phyloP scores from a whole-genome alignment of 371 early-diverging fungal species.

The Entomophthora muscae region DNA sequence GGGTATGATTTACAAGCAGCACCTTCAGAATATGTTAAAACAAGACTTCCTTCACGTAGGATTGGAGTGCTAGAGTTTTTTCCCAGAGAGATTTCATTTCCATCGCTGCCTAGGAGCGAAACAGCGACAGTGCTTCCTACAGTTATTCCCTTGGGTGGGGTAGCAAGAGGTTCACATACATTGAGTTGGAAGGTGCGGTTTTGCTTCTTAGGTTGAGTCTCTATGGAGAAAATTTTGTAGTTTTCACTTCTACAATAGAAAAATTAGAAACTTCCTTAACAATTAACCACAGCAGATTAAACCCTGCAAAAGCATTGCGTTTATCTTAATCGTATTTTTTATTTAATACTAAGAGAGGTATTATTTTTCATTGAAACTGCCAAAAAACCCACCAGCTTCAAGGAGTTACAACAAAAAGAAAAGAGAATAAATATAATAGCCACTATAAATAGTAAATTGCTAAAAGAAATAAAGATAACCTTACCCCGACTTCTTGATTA shows the following conservation, averaged over 20 bases:
- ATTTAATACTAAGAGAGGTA: not conserved
- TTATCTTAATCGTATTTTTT: too few relatives aligned
- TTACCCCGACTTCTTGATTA: not conserved
- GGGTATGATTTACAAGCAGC: not conserved
- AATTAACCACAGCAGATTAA: not conserved
- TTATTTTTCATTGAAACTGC: not conserved
- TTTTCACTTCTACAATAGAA: not conserved
- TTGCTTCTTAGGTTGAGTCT: not conserved
- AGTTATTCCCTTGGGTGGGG: not conserved
- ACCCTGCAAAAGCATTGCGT: too few relatives aligned
- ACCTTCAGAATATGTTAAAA: not conserved
- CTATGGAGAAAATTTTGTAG: not conserved
- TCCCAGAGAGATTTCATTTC: not conserved
- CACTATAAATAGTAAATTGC: not conserved
- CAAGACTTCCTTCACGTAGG: not conserved
- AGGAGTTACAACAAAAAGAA: not conserved
- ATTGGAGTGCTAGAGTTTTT: not conserved
- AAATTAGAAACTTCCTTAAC: not conserved
- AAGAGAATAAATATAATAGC: not conserved
- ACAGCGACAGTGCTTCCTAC: not conserved
- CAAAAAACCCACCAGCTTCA: not conserved
- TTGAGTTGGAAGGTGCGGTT: not conserved
- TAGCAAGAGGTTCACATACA: not conserved
- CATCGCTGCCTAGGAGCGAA: not conserved
- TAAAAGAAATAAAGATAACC: not conserved